phyloP scores from a whole-genome alignment of 257 asterid genomes.

The Fraxinus americana region DNA sequence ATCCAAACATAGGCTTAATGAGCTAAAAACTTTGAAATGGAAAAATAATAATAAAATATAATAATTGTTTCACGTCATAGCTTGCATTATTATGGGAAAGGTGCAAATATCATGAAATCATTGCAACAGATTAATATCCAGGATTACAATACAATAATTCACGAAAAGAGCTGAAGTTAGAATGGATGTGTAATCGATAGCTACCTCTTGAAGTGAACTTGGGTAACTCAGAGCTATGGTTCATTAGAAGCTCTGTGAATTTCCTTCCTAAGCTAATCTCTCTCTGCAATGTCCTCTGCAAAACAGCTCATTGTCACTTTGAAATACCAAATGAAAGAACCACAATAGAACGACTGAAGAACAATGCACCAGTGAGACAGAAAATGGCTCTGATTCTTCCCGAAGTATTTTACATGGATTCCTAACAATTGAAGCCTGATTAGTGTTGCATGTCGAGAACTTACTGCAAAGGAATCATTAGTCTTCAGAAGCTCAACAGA shows the following conservation, averaged over 20 bases:
- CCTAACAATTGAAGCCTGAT: not conserved
- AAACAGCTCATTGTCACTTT: slow-evolving; percentile 23
- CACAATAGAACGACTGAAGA: not conserved
- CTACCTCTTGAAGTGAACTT: slow-evolving; percentile 81
- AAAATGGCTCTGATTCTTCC: slow-evolving; percentile 6
- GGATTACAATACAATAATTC: slow-evolving; percentile 16
- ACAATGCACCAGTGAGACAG: not conserved
- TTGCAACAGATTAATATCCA: slow-evolving; percentile 19
- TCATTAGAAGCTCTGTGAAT: slow-evolving; percentile 75
- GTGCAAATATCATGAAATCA: slow-evolving; percentile 6
- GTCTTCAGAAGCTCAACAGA: slow-evolving; percentile 43
- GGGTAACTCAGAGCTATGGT: slow-evolving; percentile 67
- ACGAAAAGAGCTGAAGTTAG: slow-evolving; percentile 13
- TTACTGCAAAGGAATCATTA: slow-evolving; percentile 65
- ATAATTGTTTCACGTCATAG: not conserved
- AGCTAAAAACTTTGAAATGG: not conserved
- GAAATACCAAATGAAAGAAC: not conserved
- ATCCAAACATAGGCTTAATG: too few species aligned
- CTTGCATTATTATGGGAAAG: not conserved
- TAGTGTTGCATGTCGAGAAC: slow-evolving; percentile 31
- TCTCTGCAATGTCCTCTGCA: slow-evolving; percentile 68
- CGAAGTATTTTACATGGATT: slow-evolving; percentile 16
- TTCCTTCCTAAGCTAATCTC: slow-evolving; percentile 77
- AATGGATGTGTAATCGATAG: slow-evolving; percentile 12
- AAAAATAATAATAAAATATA: not conserved